Percentiles rank a stretch among this genome's conserved stretches.
These are phyloP conservation scores for Colletotrichum sp. DNA, from an alignment of 2,329 filamentous ascomycete species.

Conservation along the genomic window DNA sequence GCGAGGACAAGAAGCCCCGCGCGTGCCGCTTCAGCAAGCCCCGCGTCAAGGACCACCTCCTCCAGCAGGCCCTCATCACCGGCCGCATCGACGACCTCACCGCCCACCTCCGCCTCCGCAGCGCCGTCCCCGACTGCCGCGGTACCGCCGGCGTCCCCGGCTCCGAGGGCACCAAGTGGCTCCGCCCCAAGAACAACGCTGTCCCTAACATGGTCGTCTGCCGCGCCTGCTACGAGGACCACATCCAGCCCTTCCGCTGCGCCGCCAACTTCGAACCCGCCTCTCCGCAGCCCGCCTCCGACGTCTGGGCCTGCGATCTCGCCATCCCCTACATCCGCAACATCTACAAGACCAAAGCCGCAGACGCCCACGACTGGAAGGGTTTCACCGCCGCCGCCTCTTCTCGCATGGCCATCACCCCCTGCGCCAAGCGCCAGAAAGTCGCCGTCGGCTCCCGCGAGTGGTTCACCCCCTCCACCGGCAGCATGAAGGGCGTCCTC, in stretches of 20 bases:
- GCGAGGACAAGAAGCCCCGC: slow-evolving; percentile 30
- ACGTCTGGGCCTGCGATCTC: slow-evolving; percentile 41
- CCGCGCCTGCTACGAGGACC: slow-evolving; percentile 42
- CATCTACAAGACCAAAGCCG: slow-evolving; percentile 27
- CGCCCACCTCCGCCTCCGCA: slow-evolving; percentile 32
- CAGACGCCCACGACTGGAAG: slow-evolving; percentile 31
- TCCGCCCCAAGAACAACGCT: slow-evolving; percentile 28
- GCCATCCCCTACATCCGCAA: slow-evolving; percentile 33
- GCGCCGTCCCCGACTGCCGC: slow-evolving; percentile 33
- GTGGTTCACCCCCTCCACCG: slow-evolving; percentile 36
- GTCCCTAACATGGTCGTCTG: slow-evolving; percentile 40
- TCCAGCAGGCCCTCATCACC: slow-evolving; percentile 30
- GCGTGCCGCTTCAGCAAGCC: slow-evolving; percentile 39
- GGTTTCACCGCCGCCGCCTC: slow-evolving; percentile 36
- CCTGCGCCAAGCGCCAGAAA: slow-evolving; percentile 29
- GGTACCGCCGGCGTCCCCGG: slow-evolving; percentile 24
- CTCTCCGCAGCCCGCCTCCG: slow-evolving; percentile 26
- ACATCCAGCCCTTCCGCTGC: slow-evolving; percentile 30
- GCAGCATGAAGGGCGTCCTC: slow-evolving; percentile 28
- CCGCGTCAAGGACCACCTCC: slow-evolving; percentile 35
- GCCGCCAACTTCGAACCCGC: slow-evolving; percentile 32
- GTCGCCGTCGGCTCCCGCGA: slow-evolving; percentile 26
- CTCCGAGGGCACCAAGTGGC: slow-evolving; percentile 36
- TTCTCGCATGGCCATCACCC: slow-evolving; percentile 27
- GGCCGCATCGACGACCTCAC: slow-evolving; percentile 31